Percentiles rank a stretch among this genome's conserved stretches.
Conservation (phyloP, 805 yeast species). For the Teunomyces kruisii region DNA sequence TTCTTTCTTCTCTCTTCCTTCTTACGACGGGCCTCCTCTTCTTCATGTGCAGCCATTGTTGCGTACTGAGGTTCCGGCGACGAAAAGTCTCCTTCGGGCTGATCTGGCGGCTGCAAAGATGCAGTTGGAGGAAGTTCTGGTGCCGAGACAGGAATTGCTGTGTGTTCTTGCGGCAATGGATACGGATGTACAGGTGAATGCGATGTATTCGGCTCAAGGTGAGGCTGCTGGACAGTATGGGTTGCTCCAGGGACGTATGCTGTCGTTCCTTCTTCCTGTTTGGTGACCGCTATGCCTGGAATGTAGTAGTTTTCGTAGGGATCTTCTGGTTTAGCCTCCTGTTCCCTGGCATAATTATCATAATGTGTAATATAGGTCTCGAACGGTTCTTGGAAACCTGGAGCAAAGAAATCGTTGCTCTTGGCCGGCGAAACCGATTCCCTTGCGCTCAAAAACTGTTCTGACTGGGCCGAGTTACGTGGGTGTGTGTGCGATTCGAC, state of each 20-base stretch:
- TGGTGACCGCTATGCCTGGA: neutral
- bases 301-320: constrained; percentile 26
- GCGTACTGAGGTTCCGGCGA: neutral
- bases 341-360: constrained; percentile 12
- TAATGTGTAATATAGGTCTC: constrained; percentile 21
- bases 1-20: constrained; percentile 17
- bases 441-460: neutral
- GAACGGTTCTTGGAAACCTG: constrained; percentile 25
- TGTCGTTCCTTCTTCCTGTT: too few relatives aligned
- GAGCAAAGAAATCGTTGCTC: constrained; percentile 2
- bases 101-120: neutral
- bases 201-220: too few relatives aligned
- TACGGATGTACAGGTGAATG: too few relatives aligned
- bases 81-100: neutral
- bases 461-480: neutral
- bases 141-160: neutral
- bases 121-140: neutral
- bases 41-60: constrained; percentile 3
- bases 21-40: constrained; percentile 14
- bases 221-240: too few relatives aligned
- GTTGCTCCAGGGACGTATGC: too few relatives aligned
- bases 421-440: neutral
- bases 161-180: neutral
- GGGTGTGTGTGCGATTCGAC: too few relatives aligned
- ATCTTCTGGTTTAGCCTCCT: constrained; percentile 14